Conservation (phyloP, 2,329 filamentous ascomycete species). For the Whalleya microplaca region DNA sequence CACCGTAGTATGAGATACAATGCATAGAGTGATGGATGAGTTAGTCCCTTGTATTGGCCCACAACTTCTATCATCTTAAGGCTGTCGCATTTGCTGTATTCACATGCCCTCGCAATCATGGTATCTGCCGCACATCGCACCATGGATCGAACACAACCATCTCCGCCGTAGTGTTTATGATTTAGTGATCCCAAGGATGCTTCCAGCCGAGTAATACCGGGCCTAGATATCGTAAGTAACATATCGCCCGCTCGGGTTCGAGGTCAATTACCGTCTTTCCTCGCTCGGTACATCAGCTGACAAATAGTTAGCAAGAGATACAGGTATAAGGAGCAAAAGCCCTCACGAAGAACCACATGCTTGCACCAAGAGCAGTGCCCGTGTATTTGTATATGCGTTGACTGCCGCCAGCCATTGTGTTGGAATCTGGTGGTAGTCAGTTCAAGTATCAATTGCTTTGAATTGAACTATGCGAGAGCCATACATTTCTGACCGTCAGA, state of each 20-base stretch:
- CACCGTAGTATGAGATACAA: slow-evolving; percentile 15
- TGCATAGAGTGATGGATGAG: slow-evolving; percentile 12
- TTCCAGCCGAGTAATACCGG: slow-evolving; percentile 88
- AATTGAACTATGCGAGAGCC: not conserved
- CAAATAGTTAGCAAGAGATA: slow-evolving; percentile 16
- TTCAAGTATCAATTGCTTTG: not conserved
- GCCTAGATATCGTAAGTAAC: slow-evolving; percentile 45
- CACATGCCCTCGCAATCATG: slow-evolving; percentile 2
- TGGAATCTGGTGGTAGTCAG: slow-evolving; percentile 19
- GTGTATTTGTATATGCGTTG: slow-evolving; percentile 75
- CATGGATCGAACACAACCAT: not conserved
- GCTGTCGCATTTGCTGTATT: slow-evolving; percentile 7
- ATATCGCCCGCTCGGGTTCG: slow-evolving; percentile 9
- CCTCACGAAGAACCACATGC: slow-evolving; percentile 99
- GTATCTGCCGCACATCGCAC: slow-evolving; percentile 6
- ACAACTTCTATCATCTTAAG: not conserved
- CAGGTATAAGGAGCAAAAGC: slow-evolving; percentile 1
- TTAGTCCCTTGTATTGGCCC: slow-evolving; percentile 13
- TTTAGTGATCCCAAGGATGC: slow-evolving; percentile 94
- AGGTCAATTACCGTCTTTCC: slow-evolving; percentile 77
- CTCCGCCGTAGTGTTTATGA: not conserved
- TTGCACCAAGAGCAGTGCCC: slow-evolving; percentile 85
- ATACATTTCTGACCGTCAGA: slow-evolving; percentile 2
- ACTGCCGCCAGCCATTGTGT: slow-evolving; percentile 41
- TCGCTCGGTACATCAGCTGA: slow-evolving; percentile 93